Evolutionary conservation across 2,329 filamentous ascomycete species (phyloP).

Genomic region (Emericellopsis atlantica): DNA sequence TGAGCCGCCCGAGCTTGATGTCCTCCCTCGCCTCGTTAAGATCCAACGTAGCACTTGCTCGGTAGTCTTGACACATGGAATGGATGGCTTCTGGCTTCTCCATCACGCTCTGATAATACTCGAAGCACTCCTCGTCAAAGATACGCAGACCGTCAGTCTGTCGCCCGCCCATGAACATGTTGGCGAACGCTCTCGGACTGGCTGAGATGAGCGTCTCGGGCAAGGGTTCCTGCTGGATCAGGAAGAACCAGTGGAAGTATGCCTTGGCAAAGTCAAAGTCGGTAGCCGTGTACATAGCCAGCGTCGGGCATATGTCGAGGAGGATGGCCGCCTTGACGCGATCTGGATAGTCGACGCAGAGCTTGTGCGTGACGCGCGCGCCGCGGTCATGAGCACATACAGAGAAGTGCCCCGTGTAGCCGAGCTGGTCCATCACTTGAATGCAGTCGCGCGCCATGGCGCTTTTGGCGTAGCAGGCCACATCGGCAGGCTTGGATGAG

Average conservation of each 20-base stretch:
- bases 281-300: constrained; percentile 35
- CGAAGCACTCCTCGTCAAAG: constrained; percentile 19
- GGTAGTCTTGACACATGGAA: constrained; percentile 43
- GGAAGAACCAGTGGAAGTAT: constrained; percentile 48
- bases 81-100: constrained; percentile 27
- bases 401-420: constrained; percentile 22
- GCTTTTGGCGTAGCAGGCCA: constrained; percentile 29
- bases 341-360: constrained; percentile 31
- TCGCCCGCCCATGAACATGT: constrained; percentile 27
- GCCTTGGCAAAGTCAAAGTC: constrained; percentile 27
- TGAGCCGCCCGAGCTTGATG: constrained; percentile 24
- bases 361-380: constrained; percentile 39
- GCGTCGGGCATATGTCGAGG: constrained; percentile 41
- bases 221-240: constrained; percentile 37
- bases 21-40: constrained; percentile 35
- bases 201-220: constrained; percentile 32
- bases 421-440: constrained; percentile 29
- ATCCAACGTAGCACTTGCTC: constrained; percentile 37
- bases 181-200: constrained; percentile 23
- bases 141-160: constrained; percentile 19
- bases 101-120: constrained; percentile 27
- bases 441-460: constrained; percentile 34
- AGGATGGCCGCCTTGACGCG: constrained; percentile 29
- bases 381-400: constrained; percentile 46
- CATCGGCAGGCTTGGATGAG: constrained; percentile 28